phyloP scores from a whole-genome alignment of 306 rosid genomes.

The Gleditsia sinensis region DNA sequence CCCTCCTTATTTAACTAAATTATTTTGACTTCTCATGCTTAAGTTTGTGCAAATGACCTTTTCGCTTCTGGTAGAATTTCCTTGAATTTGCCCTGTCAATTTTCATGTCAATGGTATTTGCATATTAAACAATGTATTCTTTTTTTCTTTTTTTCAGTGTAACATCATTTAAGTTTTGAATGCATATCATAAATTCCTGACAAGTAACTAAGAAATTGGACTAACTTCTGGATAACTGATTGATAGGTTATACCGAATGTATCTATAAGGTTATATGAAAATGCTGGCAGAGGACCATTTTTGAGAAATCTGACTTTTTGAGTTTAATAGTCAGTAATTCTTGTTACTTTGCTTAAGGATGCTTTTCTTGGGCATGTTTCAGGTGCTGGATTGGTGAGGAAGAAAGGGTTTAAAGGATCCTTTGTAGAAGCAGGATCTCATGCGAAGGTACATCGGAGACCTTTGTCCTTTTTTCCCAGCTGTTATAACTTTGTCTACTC shows the following conservation, averaged over 20 bases:
- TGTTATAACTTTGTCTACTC: background rate
- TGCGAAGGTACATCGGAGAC: constrained; percentile 1
- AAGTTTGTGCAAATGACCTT: no score
- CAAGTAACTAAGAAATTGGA: background rate
- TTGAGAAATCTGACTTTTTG: constrained; percentile 7
- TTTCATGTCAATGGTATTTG: no score
- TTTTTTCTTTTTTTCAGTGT: no score
- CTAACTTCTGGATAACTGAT: background rate
- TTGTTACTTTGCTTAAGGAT: constrained; percentile 22
- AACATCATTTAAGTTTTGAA: background rate
- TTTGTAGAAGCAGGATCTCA: constrained; percentile 69
- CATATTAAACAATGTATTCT: no score
- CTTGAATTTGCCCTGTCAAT: no score
- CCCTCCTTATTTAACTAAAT: no score
- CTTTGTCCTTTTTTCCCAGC: background rate
- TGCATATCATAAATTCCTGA: background rate
- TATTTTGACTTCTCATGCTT: no score
- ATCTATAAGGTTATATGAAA: background rate
- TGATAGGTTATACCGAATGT: no score
- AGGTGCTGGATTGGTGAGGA: constrained; percentile 90
- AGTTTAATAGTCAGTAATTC: background rate
- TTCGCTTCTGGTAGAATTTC: no score
- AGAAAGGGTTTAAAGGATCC: constrained; percentile 94
- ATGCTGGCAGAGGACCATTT: background rate
- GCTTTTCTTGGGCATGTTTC: constrained; percentile 35